These are phyloP conservation scores for Pyricularia sp. DNA, from an alignment of 2,329 filamentous ascomycete genomes.

Conservation along the genomic window DNA sequence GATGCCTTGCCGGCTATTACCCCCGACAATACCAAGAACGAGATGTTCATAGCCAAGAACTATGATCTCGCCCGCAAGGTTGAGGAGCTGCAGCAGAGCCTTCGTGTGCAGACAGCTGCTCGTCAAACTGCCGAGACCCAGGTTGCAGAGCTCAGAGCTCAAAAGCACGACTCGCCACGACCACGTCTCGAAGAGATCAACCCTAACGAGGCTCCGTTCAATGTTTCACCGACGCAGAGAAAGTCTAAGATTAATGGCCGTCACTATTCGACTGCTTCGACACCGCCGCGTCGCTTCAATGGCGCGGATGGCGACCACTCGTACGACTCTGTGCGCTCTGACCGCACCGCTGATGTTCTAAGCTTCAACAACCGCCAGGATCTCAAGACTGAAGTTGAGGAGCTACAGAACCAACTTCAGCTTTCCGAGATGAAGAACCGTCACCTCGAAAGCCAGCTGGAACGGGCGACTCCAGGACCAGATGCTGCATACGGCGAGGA, in stretches of 20 bases:
- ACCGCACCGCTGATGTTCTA: conserved; percentile 74
- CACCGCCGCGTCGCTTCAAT: conserved; percentile 60
- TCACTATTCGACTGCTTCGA: conserved; percentile 66
- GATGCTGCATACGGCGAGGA: conserved; percentile 57
- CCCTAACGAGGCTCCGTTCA: conserved; percentile 66
- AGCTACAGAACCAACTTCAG: conserved; percentile 89
- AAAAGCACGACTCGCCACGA: conserved; percentile 64
- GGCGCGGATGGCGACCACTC: conserved; percentile 38
- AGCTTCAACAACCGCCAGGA: conserved; percentile 86
- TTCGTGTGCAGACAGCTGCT: conserved; percentile 74
- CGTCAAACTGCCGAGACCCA: conserved; percentile 77
- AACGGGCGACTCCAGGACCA: conserved; percentile 53
- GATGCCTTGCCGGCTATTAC: conserved; percentile 25
- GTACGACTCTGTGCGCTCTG: conserved; percentile 73
- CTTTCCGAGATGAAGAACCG: conserved; percentile 92
- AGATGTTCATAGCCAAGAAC: conserved; percentile 60
- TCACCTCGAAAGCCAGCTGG: conserved; percentile 81
- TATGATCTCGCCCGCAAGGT: conserved; percentile 83
- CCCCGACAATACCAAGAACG: conserved; percentile 25
- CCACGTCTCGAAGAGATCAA: conserved; percentile 81
- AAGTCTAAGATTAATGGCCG: conserved; percentile 42
- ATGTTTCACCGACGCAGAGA: conserved; percentile 62
- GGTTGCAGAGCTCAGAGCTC: conserved; percentile 65
- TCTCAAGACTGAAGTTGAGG: conserved; percentile 79
- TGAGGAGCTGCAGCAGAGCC: conserved; percentile 78